These are phyloP conservation scores for Geotrichum carabidarum DNA, from an alignment of 1,139 yeast species.

Conservation along the genomic window DNA sequence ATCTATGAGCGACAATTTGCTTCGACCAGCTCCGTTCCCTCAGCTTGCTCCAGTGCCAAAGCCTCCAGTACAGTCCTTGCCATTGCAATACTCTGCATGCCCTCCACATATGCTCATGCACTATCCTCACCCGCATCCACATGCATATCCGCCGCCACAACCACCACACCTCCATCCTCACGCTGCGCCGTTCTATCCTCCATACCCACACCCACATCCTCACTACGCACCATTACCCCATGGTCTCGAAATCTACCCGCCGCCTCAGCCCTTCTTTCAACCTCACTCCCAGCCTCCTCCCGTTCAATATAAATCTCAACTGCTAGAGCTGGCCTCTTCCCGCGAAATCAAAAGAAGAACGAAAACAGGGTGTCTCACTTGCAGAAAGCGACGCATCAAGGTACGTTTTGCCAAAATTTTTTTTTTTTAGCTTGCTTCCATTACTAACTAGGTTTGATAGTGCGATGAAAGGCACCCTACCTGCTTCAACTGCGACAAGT, in stretches of 20 bases:
- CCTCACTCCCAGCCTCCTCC: neutral
- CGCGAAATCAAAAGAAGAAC: slow-evolving; percentile 44
- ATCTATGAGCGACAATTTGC: slow-evolving; percentile 2
- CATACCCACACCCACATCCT: neutral
- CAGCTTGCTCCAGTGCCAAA: too few relatives aligned
- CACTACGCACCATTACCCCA: neutral
- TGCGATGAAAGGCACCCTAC: slow-evolving; percentile 74
- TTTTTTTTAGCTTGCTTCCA: neutral
- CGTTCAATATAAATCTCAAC: slow-evolving; percentile 9
- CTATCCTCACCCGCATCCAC: neutral
- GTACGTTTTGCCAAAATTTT: slow-evolving; percentile 15
- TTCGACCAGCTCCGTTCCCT: slow-evolving; percentile 6
- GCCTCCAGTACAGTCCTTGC: too few relatives aligned
- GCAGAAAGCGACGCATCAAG: slow-evolving; percentile 60
- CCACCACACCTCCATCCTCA: slow-evolving; percentile 13
- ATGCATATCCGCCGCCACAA: neutral
- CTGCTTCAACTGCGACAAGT: slow-evolving; percentile 67
- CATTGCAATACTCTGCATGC: too few relatives aligned
- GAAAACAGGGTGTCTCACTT: slow-evolving; percentile 70
- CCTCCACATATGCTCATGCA: too few relatives aligned
- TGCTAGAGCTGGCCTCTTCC: slow-evolving; percentile 9
- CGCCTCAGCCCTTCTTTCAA: neutral
- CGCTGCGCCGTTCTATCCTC: neutral
- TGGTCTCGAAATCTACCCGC: slow-evolving; percentile 1
- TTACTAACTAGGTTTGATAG: slow-evolving; percentile 13